A percentile compares a stretch with the other conserved stretches of the same genome.
Conservation (phyloP, 345 rosid species). For the Mallotus nudiflorus region DNA sequence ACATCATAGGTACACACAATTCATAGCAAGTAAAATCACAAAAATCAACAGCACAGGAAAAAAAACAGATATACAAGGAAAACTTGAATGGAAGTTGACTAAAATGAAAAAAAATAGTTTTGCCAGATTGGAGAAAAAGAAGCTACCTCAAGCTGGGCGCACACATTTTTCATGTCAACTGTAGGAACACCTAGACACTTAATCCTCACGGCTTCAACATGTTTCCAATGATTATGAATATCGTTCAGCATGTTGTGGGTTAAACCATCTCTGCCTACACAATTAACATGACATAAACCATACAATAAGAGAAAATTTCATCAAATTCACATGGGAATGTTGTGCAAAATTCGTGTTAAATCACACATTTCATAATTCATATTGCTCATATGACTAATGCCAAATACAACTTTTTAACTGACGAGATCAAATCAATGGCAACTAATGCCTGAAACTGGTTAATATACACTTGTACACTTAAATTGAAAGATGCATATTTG, state of each 20-base stretch:
- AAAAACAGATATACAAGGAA: background rate
- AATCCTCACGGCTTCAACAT: slow-evolving; percentile 75
- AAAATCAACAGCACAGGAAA: background rate
- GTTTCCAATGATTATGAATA: slow-evolving; percentile 80
- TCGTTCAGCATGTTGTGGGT: slow-evolving; percentile 96
- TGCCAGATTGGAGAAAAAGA: slow-evolving; percentile 1
- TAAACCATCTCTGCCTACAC: slow-evolving; percentile 88
- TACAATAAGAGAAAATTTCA: background rate
- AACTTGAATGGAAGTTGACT: too few relatives aligned
- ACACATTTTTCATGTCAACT: slow-evolving; percentile 84
- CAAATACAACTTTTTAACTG: too few relatives aligned
- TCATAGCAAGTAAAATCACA: background rate
- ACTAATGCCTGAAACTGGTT: too few relatives aligned
- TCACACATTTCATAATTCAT: too few relatives aligned
- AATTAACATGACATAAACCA: slow-evolving; percentile 6
- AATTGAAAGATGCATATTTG: too few relatives aligned
- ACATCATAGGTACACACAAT: background rate
- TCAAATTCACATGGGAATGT: too few relatives aligned
- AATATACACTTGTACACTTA: too few relatives aligned
- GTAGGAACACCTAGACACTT: slow-evolving; percentile 90
- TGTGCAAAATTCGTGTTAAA: too few relatives aligned
- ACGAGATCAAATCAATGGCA: too few relatives aligned
- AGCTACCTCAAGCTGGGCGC: slow-evolving; percentile 80
- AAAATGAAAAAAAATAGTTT: background rate
- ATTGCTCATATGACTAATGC: too few relatives aligned